Base-by-base conservation (phyloP, 257 asterid genomes). In the Verbena officinalis region DNA sequence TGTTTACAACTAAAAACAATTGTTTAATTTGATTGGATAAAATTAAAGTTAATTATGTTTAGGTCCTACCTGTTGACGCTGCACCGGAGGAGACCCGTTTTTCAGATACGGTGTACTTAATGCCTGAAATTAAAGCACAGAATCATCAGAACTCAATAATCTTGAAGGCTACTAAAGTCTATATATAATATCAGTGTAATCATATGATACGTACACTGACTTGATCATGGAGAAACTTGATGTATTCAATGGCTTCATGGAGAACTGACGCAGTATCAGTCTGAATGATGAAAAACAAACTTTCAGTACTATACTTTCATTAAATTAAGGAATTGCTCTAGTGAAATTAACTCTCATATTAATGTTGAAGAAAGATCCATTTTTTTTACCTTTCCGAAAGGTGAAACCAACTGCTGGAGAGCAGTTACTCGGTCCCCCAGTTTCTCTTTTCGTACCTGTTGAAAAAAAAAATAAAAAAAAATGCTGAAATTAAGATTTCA, bases 261-360 rank as follows among this genome's bases (percentile, higher is more conserved):
- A 91, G 98, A 64, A 91, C 96, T 23, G 95, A 91, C n/a, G 96
- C 98, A 24, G 96, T 91, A 80, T 91, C 98, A 48, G 98, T 91
- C 98, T 91, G 87, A 40, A 76, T 49, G 30, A 39, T 0, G 5
- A 19, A 0, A 5, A 23, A 24, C 13, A 69, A 19, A 61, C 27
- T 17, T 30, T 45, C 27, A 52, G 64, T 30, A 4, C 7, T 30
- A 30, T 30, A 36, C 1, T 4, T 36, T 50, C 23, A 55, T 13
- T n/a, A 17, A 5, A 17, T 8, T n/a, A 13, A 59, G 17, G 21
- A n/a, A 7, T 24, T 2, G 21, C 22, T 34, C 17, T 43, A 17
- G 14, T 17, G 11, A 50, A 69, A 54, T 62, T 40, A 23, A 9
- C 7, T 22, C 31, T 44, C 11, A 21, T 48, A n/a, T n/a, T n/a